Conservation (phyloP, 768 basidiomycete species). For the Hydnomerulius pinastri region DNA sequence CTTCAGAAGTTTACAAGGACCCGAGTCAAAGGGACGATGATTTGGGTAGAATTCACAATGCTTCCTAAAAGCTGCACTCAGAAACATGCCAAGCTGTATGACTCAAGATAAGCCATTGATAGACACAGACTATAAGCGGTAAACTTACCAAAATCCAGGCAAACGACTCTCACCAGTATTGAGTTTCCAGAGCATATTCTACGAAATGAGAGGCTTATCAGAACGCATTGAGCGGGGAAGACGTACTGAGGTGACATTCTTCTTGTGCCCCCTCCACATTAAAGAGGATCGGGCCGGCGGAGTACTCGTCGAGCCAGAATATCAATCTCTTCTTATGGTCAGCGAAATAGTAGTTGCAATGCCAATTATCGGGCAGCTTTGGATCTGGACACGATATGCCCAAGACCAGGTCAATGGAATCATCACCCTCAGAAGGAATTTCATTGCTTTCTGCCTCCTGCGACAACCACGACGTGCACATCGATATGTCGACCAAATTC, state of each 20-base stretch:
- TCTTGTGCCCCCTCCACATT: constrained; percentile 38
- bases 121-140: background rate
- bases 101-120: background rate
- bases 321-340: constrained; percentile 42
- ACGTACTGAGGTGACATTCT: constrained; percentile 4
- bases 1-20: background rate
- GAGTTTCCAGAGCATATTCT: constrained; percentile 25
- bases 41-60: background rate
- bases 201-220: background rate
- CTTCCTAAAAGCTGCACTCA: no score
- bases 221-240: no score
- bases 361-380: background rate
- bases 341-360: constrained; percentile 44
- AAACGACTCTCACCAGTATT: constrained; percentile 23
- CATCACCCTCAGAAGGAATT: no score
- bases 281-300: no score
- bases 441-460: no score
- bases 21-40: background rate
- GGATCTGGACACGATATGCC: background rate
- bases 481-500: no score
- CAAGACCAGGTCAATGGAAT: background rate
- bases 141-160: background rate
- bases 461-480: no score
- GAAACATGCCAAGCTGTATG: background rate
- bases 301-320: constrained; percentile 51